Evolutionary conservation across 306 rosid genomes (phyloP), one percentile per base, ranked within the genome.

Genomic region (Cyclanthera cordifolia): DNA sequence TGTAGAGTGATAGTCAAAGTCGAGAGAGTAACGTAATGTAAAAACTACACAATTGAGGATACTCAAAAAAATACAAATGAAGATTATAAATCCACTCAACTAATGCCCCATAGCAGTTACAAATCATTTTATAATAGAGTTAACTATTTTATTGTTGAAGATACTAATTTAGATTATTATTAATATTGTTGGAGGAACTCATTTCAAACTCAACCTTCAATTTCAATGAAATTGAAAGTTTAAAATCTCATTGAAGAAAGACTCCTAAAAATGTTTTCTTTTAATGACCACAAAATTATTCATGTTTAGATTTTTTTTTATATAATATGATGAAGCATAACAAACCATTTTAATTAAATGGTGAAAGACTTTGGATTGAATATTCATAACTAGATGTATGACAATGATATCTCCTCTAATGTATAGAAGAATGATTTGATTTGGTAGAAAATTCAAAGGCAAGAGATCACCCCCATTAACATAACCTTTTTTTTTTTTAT

Each of bases 401-500:
- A 61, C 43, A 61, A 39, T 17, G 68, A 39, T 61, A 61, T 39
- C 28, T 20, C 30, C 27, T 61, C 30, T 61, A 61, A 39, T 6
- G 4, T 19, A 39, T 19, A 19, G 39, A 63, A 6, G 12, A 41
- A 64, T 41, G 52, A 14, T 64, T 64, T 51, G 34, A 64, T 64
- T 64, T 43, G 69, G 69, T 39, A 64, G 48, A 64, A 64, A 64
- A 64, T 64, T 64, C 30, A 41, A 64, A 64, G 52, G 51, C 69
- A 64, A 64, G 69, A 64, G 37, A 64, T 39, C 30, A 3, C 24
- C 68, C 69, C 69, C 11, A 64, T 43, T 21, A 43, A 43, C 13
- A 4, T 13, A n/a, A n/a, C n/a, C n/a, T n/a, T n/a, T n/a, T n/a
- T n/a, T n/a, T 21, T 27, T 4, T 4, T 0, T 25, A 47, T 67